These are phyloP conservation scores for Annulohypoxylon nitens DNA, from an alignment of 495 filamentous ascomycete species.

Conservation along the genomic window DNA sequence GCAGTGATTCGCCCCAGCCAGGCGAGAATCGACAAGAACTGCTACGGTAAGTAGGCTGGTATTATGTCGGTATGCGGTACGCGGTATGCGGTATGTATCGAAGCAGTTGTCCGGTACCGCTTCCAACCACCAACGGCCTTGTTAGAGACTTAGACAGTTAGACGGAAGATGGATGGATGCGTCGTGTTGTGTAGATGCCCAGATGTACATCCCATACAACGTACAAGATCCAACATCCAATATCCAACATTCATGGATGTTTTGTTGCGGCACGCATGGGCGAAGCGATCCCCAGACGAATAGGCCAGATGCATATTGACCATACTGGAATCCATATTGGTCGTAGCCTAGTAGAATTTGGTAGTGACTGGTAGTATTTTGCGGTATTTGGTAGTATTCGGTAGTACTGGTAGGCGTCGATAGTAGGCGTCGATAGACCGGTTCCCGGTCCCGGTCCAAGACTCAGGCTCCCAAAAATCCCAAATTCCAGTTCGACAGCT, in stretches of 20 bases:
- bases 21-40: background rate
- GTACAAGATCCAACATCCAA: background rate
- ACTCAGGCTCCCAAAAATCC: background rate
- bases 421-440: slow-evolving; percentile 6
- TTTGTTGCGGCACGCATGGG: slow-evolving; percentile 24
- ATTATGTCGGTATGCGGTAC: background rate
- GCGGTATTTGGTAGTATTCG: too few species aligned
- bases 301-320: slow-evolving; percentile 13
- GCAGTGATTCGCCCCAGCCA: background rate
- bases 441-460: slow-evolving; percentile 20
- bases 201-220: background rate
- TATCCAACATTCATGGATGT: background rate
- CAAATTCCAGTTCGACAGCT: slow-evolving; percentile 27
- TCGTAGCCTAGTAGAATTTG: too few species aligned
- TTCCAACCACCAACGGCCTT: background rate
- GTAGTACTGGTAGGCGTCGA: background rate
- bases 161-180: background rate
- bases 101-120: slow-evolving; percentile 1
- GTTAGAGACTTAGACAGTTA: background rate
- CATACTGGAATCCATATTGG: background rate
- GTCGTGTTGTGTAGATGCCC: background rate
- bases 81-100: background rate
- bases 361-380: too few species aligned
- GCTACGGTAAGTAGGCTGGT: background rate
- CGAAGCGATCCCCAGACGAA: slow-evolving; percentile 41